Evolutionary conservation across 2,329 filamentous ascomycete species (phyloP), one percentile per base, ranked within the genome.

Genomic region (Apiospora phragmitis): DNA sequence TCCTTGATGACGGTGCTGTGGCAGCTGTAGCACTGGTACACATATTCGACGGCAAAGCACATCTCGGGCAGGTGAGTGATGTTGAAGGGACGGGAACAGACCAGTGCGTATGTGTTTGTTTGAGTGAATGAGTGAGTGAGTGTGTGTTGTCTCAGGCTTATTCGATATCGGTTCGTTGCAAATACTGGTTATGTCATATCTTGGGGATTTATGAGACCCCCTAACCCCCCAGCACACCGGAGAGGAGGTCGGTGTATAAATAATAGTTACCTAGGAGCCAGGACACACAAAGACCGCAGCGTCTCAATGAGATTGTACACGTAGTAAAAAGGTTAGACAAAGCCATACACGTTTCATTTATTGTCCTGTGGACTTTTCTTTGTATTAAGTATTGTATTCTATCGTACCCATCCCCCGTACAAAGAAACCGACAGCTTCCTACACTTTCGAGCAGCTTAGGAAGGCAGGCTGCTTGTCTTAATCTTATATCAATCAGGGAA

Each of bases 1-100:
- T 68, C 67, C n/a, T 68, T 68, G 29, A 68, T 38, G n/a, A 68
- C 67, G 1, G 67, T 55, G 11, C 43, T 38, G 6, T 68, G 67
- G n/a, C 67, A 68, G 43, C 43, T 32, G 32, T 41, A 38, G 35
- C 67, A 68, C 21, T 49, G 43, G 45, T 55, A 68, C 1, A 49
- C 35, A 11, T 38, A 38, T 18, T 38, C 18, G 8, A 26, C 6
- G 32, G 67, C 67, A 4, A 38, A 35, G 45, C 67, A 68, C 67
- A 68, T 68, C 35, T 41, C 11, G 6, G 5, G 41, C 9, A 12
- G 5, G 38, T 8, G 18, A n/a, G 42, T 32, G 32, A 41, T 16
- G 12, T n/a, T n/a, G n/a, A n/a, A n/a, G 14, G 8, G 3, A 16
- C 24, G 16, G 11, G 18, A 12, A n/a, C n/a, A n/a, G n/a, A n/a